Conservation (phyloP, 192 early-diverging fungal genomes). For the Piromyces finnis region DNA sequence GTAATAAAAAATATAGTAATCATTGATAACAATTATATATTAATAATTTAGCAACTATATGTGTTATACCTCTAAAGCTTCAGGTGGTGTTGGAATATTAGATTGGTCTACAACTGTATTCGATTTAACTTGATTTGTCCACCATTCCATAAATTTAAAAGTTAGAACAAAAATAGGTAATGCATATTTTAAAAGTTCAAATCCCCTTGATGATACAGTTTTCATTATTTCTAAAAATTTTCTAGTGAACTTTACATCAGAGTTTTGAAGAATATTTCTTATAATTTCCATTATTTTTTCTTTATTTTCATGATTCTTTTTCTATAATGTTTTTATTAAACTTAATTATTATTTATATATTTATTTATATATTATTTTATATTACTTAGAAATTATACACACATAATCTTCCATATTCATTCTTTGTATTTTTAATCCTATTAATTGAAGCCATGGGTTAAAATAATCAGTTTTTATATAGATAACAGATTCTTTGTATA, state of each 20-base stretch:
- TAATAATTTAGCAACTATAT: too few relatives aligned
- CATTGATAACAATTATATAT: too few relatives aligned
- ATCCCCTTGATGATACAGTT: neutral
- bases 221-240: neutral
- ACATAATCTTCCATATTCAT: conserved; percentile 71
- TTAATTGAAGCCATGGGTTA: conserved; percentile 64
- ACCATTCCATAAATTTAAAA: conserved; percentile 92
- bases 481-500: conserved; percentile 57
- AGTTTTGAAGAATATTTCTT: neutral
- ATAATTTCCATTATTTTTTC: neutral
- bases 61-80: conserved; percentile 42
- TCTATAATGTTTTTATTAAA: too few relatives aligned
- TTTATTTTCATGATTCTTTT: neutral
- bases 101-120: conserved; percentile 13
- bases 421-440: conserved; percentile 59
- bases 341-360: too few relatives aligned
- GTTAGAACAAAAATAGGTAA: conserved; percentile 84
- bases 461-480: conserved; percentile 72
- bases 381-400: conserved; percentile 7
- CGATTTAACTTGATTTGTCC: conserved; percentile 60
- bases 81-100: conserved; percentile 55
- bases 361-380: too few relatives aligned
- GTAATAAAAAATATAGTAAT: too few relatives aligned
- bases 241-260: neutral
- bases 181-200: conserved; percentile 56